A percentile compares a stretch with the other conserved stretches of the same genome.
These are phyloP conservation scores for Euphorbia corollata DNA, from an alignment of 441 rosid species.

Conservation along the genomic window DNA sequence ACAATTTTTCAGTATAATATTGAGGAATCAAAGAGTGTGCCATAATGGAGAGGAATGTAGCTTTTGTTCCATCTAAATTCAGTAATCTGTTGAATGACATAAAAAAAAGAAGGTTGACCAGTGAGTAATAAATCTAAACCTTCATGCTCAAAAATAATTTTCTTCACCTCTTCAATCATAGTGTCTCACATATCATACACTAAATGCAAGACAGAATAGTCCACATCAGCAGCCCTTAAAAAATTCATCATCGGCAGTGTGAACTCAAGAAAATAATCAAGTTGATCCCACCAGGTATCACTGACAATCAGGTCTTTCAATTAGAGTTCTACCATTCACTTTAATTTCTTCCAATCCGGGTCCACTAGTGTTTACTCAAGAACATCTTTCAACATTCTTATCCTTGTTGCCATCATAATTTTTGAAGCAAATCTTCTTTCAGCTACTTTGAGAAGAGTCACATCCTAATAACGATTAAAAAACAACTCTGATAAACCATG, in stretches of 20 bases:
- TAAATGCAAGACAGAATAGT: not conserved
- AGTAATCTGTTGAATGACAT: not conserved
- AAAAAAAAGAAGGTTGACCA: not conserved
- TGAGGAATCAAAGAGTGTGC: not conserved
- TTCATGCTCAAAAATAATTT: not conserved
- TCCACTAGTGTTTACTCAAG: not conserved
- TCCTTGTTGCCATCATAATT: not conserved
- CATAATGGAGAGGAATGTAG: not conserved
- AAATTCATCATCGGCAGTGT: not conserved
- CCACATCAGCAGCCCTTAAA: not conserved
- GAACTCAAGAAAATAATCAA: not conserved
- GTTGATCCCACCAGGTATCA: not conserved
- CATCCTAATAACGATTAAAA: not conserved
- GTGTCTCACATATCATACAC: not conserved
- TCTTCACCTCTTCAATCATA: not conserved
- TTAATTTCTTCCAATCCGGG: not conserved
- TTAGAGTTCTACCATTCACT: not conserved
- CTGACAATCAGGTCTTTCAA: not conserved
- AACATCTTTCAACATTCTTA: not conserved
- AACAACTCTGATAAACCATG: not conserved
- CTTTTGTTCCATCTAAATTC: not conserved
- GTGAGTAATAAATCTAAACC: not conserved
- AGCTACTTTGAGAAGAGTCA: not conserved
- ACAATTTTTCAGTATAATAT: not conserved
- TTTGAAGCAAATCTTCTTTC: not conserved